These are phyloP conservation scores for Protomyces inundatus DNA, from an alignment of 1,139 yeast genomes.

Conservation along the genomic window DNA sequence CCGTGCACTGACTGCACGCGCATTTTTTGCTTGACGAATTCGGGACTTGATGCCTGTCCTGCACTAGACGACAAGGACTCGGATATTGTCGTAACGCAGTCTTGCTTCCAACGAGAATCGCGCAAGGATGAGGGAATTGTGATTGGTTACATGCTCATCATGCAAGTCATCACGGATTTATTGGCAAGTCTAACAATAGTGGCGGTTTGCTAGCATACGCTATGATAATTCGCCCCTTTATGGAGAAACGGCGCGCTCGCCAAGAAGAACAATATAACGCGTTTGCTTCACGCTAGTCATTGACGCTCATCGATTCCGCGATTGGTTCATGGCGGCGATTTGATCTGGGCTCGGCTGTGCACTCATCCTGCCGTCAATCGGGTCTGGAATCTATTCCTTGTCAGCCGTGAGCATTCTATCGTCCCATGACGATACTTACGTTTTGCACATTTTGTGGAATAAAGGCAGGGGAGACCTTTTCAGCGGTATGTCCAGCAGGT, in stretches of 20 bases:
- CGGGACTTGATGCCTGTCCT: slow-evolving; percentile 6
- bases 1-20: slow-evolving; percentile 26
- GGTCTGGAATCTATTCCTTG: slow-evolving; percentile 19
- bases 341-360: slow-evolving; percentile 16
- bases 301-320: no score
- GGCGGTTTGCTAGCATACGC: slow-evolving; percentile 13
- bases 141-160: slow-evolving; percentile 1
- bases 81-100: neutral
- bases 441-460: slow-evolving; percentile 10
- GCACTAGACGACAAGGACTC: neutral
- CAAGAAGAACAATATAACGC: neutral
- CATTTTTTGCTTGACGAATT: slow-evolving; percentile 15
- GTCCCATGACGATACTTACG: neutral
- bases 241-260: slow-evolving; percentile 1
- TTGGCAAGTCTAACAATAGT: neutral
- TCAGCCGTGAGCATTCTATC: neutral
- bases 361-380: slow-evolving; percentile 13
- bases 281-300: neutral
- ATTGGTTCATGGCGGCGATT: neutral
- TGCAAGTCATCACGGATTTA: neutral
- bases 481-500: slow-evolving; percentile 22
- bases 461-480: slow-evolving; percentile 16
- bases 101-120: slow-evolving; percentile 20
- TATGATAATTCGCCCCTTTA: slow-evolving; percentile 1
- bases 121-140: slow-evolving; percentile 16